Evolutionary conservation across 257 asterid species (phyloP), one percentile per base, ranked within the genome.

Genomic region (Haberlea rhodopensis): DNA sequence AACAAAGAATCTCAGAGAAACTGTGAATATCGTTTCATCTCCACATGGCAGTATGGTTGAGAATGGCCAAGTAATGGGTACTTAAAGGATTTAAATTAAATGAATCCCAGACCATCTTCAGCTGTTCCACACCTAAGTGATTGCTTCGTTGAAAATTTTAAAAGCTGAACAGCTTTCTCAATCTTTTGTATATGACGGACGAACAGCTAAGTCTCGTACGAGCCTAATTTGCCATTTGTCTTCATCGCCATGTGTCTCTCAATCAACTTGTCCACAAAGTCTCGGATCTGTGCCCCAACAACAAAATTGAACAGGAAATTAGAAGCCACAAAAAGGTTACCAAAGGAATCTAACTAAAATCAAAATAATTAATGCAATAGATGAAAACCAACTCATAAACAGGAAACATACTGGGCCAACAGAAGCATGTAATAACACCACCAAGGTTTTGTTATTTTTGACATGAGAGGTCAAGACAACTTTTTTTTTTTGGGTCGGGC

Each of bases 251-350:
- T 80, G 78, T 83, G 92, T 76, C 95, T 84, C 58, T 94, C 99
- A 62, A 94, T 86, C 83, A 94, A 77, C 81, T 40, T 76, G 84
- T 94, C 99, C 78, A 94, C 99, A 18, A 90, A 94, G 48, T 91
- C 95, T 68, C 99, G 95, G 58, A 94, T 94, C 99, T 94, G n/a
- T n/a, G 95, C 65, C 74, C 64, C 46, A 37, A 75, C 26, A 65
- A 53, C 24, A 23, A 64, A 73, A 53, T 55, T 46, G 52, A 71
- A 60, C 29, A 71, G 69, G 71, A 67, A 62, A 53, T 59, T 62
- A 3, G 25, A 69, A 54, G 72, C 66, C 56, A 63, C 34, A 21
- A 23, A 60, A 75, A 58, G 22, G 19, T 58, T 37, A 37, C 11
- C 21, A 27, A 66, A 37, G 11, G 34, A 40, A 52, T 31, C 19